A percentile compares a stretch with the other conserved stretches of the same genome.
phyloP scores from a whole-genome alignment of 202 grass and related monocot genomes.

The Saccharum hybrid region DNA sequence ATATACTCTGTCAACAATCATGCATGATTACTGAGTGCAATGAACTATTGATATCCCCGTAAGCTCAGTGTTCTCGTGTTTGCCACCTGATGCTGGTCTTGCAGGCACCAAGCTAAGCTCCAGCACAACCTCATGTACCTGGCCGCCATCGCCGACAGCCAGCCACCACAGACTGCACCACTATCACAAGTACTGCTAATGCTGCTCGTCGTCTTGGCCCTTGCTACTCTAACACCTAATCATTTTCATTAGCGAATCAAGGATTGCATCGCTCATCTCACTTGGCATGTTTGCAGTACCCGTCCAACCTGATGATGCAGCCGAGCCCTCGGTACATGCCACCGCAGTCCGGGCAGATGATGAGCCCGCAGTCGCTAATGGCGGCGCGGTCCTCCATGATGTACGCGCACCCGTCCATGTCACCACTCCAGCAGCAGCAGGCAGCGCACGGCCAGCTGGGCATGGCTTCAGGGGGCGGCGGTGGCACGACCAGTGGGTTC shows the following conservation, averaged over 20 bases:
- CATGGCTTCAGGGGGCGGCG: slow-evolving; percentile 41
- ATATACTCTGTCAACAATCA: background rate
- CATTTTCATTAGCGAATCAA: background rate
- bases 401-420: slow-evolving; percentile 72
- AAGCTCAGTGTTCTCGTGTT: slow-evolving; percentile 15
- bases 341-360: slow-evolving; percentile 69
- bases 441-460: slow-evolving; percentile 64
- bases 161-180: slow-evolving; percentile 78
- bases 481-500: slow-evolving; percentile 65
- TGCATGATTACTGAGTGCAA: background rate
- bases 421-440: slow-evolving; percentile 83
- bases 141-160: slow-evolving; percentile 94
- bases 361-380: slow-evolving; percentile 84
- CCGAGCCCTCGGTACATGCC: slow-evolving; percentile 78
- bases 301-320: slow-evolving; percentile 90
- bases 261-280: background rate
- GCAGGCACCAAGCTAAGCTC: slow-evolving; percentile 98
- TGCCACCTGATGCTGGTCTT: slow-evolving; percentile 26
- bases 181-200: slow-evolving; percentile 64
- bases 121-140: slow-evolving; percentile 99
- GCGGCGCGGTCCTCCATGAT: slow-evolving; percentile 85
- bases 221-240: background rate
- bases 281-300: slow-evolving; percentile 61
- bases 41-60: slow-evolving; percentile 13
- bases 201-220: background rate